Evolutionary conservation across 306 rosid genomes (phyloP), one percentile per base, ranked within the genome.

Genomic region (Abrus precatorius): DNA sequence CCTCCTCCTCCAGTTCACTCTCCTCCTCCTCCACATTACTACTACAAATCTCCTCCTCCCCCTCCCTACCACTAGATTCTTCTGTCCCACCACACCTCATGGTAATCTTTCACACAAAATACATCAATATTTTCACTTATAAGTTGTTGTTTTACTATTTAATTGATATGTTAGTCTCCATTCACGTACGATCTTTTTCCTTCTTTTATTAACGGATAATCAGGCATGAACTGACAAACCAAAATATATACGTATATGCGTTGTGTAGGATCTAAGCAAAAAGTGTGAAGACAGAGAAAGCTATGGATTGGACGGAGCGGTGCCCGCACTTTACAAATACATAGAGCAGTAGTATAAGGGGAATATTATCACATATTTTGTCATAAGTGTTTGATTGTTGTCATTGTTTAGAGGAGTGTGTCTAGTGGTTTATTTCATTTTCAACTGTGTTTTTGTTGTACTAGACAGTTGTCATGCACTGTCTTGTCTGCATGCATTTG

Each of bases 61-160:
- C 96, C 96, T 14, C 93, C 96, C 34, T 40, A 87, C 86, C 90
- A 89, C 72, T 91, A 91, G 93, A 86, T 32, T 60, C 32, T 61
- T 7, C 49, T 10, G 48, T 72, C 27, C 33, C 64, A 44, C 29
- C 78, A 72, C 30, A 33, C 62, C 50, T 61, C 59, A 83, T 73
- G 80, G 83, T 83, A 83, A 54, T 43, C 49, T 65, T 74, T 48
- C 74, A 40, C 8, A 14, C 53, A 70, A 3, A 27, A 45, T 12
- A 0, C 29, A 53, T 52, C 36, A 38, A 63, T 32, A 52, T 75
- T 32, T 45, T 45, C n/a, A 60, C 20, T 61, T n/a, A 11, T 45
- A 47, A 45, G 5, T 36, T 34, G 36, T 27, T 20, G 20, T 20
- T 20, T 59, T 50, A 20, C 5, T 43, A 3, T 3, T 55, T 8